These are phyloP conservation scores for Linum lewisii DNA, from an alignment of 345 rosid species.

Conservation along the genomic window DNA sequence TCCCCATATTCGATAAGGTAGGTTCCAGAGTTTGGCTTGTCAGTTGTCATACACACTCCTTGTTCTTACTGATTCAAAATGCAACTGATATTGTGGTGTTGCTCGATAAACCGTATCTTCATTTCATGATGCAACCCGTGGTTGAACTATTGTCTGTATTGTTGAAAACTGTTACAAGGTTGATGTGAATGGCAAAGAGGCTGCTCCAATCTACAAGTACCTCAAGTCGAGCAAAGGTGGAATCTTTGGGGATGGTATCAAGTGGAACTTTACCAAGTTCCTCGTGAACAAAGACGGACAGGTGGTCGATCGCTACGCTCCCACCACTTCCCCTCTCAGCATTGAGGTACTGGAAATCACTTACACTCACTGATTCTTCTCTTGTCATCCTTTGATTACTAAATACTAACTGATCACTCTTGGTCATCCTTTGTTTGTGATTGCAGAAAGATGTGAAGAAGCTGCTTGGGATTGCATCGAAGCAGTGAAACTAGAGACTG, in stretches of 20 bases:
- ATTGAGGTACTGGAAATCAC: conserved; percentile 51
- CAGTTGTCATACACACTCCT: too few species aligned
- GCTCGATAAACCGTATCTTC: neutral
- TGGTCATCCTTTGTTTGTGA: conserved; percentile 1
- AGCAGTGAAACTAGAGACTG: neutral
- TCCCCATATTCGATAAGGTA: conserved; percentile 30
- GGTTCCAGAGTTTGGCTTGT: too few species aligned
- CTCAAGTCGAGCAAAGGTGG: conserved; percentile 84
- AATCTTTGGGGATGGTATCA: conserved; percentile 50
- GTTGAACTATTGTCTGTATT: neutral
- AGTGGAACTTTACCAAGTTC: conserved; percentile 92
- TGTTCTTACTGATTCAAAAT: too few species aligned
- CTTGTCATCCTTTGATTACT: neutral
- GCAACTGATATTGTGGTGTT: neutral
- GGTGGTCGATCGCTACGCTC: conserved; percentile 78
- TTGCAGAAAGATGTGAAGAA: conserved; percentile 76
- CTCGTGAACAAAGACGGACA: conserved; percentile 67
- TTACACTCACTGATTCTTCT: neutral
- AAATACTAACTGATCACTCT: neutral
- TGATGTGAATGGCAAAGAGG: conserved; percentile 67
- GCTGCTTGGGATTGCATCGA: conserved; percentile 24
- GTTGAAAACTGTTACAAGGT: conserved; percentile 29
- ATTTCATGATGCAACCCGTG: neutral
- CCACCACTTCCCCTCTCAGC: conserved; percentile 87
- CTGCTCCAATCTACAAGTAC: conserved; percentile 78